Evolutionary conservation across 2,329 filamentous ascomycete genomes (phyloP), one percentile per base, ranked within the genome.

Genomic region (Trichocomaceae sp.): DNA sequence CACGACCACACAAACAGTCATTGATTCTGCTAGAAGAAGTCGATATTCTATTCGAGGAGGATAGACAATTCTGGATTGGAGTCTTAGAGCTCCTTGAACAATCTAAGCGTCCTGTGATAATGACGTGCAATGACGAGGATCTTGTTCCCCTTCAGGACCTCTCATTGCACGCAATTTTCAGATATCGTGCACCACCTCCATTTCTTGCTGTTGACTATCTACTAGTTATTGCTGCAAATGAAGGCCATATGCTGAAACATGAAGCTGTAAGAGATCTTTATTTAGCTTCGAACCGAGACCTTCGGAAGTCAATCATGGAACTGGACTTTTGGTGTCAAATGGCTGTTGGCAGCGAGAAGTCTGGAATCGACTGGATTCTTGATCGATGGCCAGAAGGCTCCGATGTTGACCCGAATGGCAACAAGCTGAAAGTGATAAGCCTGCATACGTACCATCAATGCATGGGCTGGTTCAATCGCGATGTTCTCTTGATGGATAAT

Each of bases 311-410:
- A 2, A 83, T 99, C 48, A 84, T 81, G 54, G 90, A 97, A 58
- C 79, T 99, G 26, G 86, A 95, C 67, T 93, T 95, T 67, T 99
- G 92, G 92, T 99, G 95, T 68, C 93, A 99, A 68, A 90, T 97
- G 72, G 90, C 87, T 0, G 83, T 99, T 9, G 95, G 93, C 5
- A 93, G 96, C 66, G 78, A 83, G n/a, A 87, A 87, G 62, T 87
- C 88, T 19, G 92, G 93, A 0, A 81, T 95, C 45, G 88, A 92
- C 63, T 99, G 95, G 92, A 88, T 95, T 63, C 84, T 87, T 62
- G 83, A 86, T 47, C 80, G 86, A 55, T 92, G 85, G 83, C 87
- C 88, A 8, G 81, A 79, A 45, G 87, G 87, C 0, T 78, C 78
- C 22, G 87, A 92, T 63, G 64, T 85, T 2, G 85, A 92, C 62